These are phyloP conservation scores for Dryas octopetala DNA, from an alignment of 306 rosid genomes.

Conservation along the genomic window DNA sequence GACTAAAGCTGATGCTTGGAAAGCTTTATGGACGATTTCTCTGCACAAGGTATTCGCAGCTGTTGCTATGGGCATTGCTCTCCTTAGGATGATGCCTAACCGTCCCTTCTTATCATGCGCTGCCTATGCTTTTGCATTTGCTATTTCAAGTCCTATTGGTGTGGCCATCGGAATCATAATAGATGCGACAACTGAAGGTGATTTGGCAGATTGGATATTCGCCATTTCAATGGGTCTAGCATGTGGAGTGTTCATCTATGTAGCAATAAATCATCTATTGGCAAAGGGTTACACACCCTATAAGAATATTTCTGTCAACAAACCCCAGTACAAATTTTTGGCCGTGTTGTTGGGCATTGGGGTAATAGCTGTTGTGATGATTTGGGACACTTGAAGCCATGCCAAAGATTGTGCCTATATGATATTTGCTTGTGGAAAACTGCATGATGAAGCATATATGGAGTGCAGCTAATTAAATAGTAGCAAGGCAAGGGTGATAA, in stretches of 20 bases:
- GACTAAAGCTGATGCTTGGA: constrained; percentile 78
- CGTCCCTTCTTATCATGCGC: constrained; percentile 56
- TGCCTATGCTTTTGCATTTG: constrained; percentile 72
- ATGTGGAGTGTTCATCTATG: constrained; percentile 79
- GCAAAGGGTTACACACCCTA: constrained; percentile 56
- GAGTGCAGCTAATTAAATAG: background rate
- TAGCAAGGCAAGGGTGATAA: background rate
- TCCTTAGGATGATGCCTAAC: constrained; percentile 70
- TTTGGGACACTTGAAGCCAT: constrained; percentile 64
- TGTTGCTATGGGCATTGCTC: constrained; percentile 86
- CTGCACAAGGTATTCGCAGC: constrained; percentile 84
- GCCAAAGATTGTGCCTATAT: background rate
- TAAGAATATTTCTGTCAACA: constrained; percentile 33
- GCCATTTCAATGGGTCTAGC: constrained; percentile 83
- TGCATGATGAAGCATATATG: background rate
- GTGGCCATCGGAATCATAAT: constrained; percentile 69
- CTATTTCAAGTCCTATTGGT: constrained; percentile 78
- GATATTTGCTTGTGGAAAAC: background rate
- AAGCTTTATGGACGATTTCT: constrained; percentile 84
- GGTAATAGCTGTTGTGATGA: constrained; percentile 81
- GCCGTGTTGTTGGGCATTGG: constrained; percentile 68
- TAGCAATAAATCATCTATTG: constrained; percentile 64
- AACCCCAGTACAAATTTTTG: constrained; percentile 47
- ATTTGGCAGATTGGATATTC: constrained; percentile 68
- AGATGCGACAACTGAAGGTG: constrained; percentile 69